phyloP scores from a whole-genome alignment of 2,329 filamentous ascomycete genomes.

The Fusarium xyrophilum region DNA sequence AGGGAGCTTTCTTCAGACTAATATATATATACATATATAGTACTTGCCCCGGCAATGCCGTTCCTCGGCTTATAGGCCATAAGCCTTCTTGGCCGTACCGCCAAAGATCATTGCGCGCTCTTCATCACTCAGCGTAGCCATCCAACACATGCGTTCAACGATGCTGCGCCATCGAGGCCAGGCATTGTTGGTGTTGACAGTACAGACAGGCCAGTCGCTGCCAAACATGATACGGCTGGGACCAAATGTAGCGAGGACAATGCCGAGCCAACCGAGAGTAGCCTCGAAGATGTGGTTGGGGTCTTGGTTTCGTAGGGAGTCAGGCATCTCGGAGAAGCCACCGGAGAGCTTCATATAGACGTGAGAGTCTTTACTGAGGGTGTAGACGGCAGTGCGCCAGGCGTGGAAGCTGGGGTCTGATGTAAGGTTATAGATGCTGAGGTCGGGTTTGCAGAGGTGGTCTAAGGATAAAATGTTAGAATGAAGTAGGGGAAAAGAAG shows the following conservation, averaged over 20 bases:
- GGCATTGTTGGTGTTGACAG: constrained; percentile 64
- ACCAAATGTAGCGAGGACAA: constrained; percentile 76
- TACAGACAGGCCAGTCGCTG: constrained; percentile 93
- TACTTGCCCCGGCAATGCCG: not conserved
- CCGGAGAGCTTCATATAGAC: constrained; percentile 96
- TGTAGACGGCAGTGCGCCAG: constrained; percentile 74
- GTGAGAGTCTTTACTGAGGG: constrained; percentile 67
- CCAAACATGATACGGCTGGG: constrained; percentile 82
- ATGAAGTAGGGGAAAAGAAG: not conserved
- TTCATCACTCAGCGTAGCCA: constrained; percentile 65
- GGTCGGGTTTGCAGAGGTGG: constrained; percentile 88
- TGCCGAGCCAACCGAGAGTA: constrained; percentile 74
- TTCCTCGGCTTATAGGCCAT: constrained; percentile 54
- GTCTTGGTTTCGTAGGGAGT: constrained; percentile 56
- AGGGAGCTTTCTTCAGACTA: not conserved
- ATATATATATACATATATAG: not conserved
- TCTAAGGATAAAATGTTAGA: constrained; percentile 57
- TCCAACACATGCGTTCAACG: constrained; percentile 71
- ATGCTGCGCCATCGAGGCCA: constrained; percentile 80
- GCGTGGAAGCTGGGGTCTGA: constrained; percentile 66
- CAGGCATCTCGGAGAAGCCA: constrained; percentile 78
- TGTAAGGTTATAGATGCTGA: constrained; percentile 66
- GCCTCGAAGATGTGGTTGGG: constrained; percentile 66
- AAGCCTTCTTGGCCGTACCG: constrained; percentile 75
- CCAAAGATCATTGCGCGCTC: constrained; percentile 74